Evolutionary conservation across 306 rosid species (phyloP), one percentile per base, ranked within the genome.

Genomic region (Sesbania bispinosa): DNA sequence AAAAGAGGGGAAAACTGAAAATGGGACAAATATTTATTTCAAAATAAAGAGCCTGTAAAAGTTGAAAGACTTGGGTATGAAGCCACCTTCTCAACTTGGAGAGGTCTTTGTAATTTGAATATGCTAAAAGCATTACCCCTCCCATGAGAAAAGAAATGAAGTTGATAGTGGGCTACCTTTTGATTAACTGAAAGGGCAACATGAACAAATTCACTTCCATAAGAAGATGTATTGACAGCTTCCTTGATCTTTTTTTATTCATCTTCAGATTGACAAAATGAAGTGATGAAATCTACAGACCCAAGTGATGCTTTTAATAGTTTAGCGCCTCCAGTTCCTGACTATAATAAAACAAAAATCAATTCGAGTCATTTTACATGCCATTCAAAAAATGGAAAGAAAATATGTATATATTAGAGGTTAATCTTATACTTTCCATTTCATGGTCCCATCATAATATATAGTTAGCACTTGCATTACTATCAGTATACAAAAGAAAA

Each of bases 281-380:
- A 94, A 50, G 93, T 89, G 65, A 94, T 85, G 80, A 94, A 94
- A 85, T 94, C 99, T 51, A 94, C 89, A 71, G 97, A 94, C 61
- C 99, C 99, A 77, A 94, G 96, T 48, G 96, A 85, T 7, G 99
- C 97, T 71, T 83, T 82, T 72, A 88, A 79, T 62, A 85, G 81
- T 76, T 84, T 82, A 57, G 77, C 83, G 39, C 86, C 83, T 71
- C 50, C 86, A 51, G 69, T 65, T 91, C 86, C 86, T 66, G 89
- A 83, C 97, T 88, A 75, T 78, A 91, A 74, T 72, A 80, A 74
- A 82, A 80, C 14, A 75, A 78, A 72, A 62, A 74, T 10, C 58
- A 75, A 75, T 74, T 72, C 29, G 55, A 73, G 80, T 78, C 76
- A 78, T 53, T 81, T 42, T 58, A 57, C 38, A 32, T 52, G 53